phyloP scores from a whole-genome alignment of 768 basidiomycete species.

The Agaricus subrufescens region DNA sequence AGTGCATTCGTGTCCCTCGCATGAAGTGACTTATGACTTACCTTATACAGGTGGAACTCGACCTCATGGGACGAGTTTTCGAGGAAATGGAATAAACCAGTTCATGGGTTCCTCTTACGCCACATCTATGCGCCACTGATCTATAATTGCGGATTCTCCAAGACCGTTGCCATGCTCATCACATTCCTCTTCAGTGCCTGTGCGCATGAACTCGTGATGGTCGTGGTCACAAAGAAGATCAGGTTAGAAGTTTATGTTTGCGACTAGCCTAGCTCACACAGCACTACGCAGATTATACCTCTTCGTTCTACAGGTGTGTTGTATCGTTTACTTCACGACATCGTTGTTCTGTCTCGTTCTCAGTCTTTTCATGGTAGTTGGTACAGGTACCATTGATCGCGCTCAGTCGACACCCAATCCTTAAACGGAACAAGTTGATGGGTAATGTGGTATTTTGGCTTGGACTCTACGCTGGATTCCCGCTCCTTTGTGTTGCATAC shows the following conservation, averaged over 20 bases:
- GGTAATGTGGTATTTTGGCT: slow-evolving; percentile 92
- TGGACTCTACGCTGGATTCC: slow-evolving; percentile 89
- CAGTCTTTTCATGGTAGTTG: slow-evolving; percentile 40
- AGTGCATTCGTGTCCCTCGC: neutral
- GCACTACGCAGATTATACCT: slow-evolving; percentile 65
- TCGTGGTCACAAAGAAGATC: slow-evolving; percentile 89
- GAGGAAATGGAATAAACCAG: slow-evolving; percentile 98
- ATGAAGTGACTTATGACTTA: neutral
- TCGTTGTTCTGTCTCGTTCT: neutral
- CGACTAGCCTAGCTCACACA: neutral
- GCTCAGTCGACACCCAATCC: slow-evolving; percentile 66
- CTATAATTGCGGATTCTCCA: slow-evolving; percentile 58
- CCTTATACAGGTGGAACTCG: slow-evolving; percentile 76
- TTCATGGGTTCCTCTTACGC: slow-evolving; percentile 86
- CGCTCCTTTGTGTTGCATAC: slow-evolving; percentile 78
- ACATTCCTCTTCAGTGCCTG: slow-evolving; percentile 91
- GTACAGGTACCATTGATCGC: slow-evolving; percentile 90
- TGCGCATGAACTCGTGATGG: slow-evolving; percentile 95
- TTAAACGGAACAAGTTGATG: slow-evolving; percentile 78
- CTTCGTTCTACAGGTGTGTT: slow-evolving; percentile 64
- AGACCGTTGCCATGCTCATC: slow-evolving; percentile 79
- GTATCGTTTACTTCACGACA: neutral
- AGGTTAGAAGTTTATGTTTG: slow-evolving; percentile 37
- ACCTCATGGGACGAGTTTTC: slow-evolving; percentile 97
- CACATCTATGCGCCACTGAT: slow-evolving; percentile 95